A percentile compares a stretch with the other conserved stretches of the same genome.
Conservation (phyloP, 768 basidiomycete species). For the Panus rudis region DNA sequence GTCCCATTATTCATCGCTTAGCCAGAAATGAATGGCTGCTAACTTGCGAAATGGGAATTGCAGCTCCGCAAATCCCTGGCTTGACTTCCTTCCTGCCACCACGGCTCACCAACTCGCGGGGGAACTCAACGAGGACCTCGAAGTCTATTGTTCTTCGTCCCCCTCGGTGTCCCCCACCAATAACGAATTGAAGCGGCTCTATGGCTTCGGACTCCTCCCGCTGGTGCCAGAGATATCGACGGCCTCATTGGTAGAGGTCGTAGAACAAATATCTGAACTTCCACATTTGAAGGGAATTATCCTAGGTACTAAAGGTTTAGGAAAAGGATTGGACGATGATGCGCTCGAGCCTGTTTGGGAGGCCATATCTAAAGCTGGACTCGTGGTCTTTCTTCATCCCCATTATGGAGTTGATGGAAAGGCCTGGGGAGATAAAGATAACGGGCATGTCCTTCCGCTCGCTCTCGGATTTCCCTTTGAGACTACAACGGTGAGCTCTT, state of each 20-base stretch:
- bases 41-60: no score
- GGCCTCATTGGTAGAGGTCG: conserved; percentile 50
- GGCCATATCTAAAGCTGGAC: conserved; percentile 59
- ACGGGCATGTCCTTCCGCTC: conserved; percentile 84
- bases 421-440: conserved; percentile 69
- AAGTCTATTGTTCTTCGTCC: conserved; percentile 67
- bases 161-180: conserved; percentile 34
- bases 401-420: conserved; percentile 77
- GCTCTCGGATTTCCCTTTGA: conserved; percentile 89
- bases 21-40: neutral
- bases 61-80: conserved; percentile 88
- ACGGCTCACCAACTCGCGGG: conserved; percentile 60
- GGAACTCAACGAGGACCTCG: conserved; percentile 73
- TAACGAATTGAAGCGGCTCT: conserved; percentile 50
- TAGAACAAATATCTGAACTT: conserved; percentile 57
- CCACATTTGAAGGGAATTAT: conserved; percentile 73
- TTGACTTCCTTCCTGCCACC: conserved; percentile 72
- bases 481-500: conserved; percentile 66
- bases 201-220: conserved; percentile 80
- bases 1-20: conserved; percentile 25
- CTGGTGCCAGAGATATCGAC: conserved; percentile 62
- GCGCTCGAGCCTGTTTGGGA: conserved; percentile 76
- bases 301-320: conserved; percentile 74
- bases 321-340: conserved; percentile 75
- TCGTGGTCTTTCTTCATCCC: conserved; percentile 81